Base-by-base conservation (phyloP, 73 alveolate species). In the Paramecium octaurelia region DNA sequence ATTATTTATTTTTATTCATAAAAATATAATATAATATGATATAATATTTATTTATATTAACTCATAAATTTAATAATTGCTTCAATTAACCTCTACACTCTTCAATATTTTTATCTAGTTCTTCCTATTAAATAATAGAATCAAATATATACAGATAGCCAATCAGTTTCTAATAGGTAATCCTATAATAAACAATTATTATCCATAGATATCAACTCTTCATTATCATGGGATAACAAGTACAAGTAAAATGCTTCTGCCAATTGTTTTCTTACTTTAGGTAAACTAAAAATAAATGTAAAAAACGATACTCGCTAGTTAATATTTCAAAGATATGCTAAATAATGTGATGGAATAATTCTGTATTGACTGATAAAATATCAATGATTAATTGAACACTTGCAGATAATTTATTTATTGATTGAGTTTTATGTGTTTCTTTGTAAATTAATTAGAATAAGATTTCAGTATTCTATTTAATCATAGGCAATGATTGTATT, bases 351-450 rank as follows among this genome's bases (percentile, higher is more conserved):
- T 71, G 36, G 3, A 36, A 29, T 12, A 71, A 34, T 11, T 71
- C 59, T 11, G 50, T 1, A 71, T 71, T 71, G 27, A 71, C n/a
- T 11, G 50, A 34, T 71, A 71, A 35, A 12, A 71, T 34, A 34
- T 71, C 86, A 1, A 71, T 71, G 3, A 71, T 35, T 5, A 71
- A n/a, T 71, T 71, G 27, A 31, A 71, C 58, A 71, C 86, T 71
- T 34, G 86, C 58, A 27, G 86, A 71, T 36, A 86, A 50, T 64
- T 86, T 86, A 29, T 60, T 40, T 3, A 86, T 86, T 4, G 93
- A 86, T 60, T 86, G 20, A 86, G 93, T 86, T 18, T 76, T 76
- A 42, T 86, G 80, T 7, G 85, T 86, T 64, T 86, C 93, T 60
- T 86, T 86, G 75, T 76, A 86, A 6, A 60, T 59, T n/a, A 86